Base-by-base conservation (phyloP, 192 early-diverging fungal species). In the Backusella tarrabulga region DNA sequence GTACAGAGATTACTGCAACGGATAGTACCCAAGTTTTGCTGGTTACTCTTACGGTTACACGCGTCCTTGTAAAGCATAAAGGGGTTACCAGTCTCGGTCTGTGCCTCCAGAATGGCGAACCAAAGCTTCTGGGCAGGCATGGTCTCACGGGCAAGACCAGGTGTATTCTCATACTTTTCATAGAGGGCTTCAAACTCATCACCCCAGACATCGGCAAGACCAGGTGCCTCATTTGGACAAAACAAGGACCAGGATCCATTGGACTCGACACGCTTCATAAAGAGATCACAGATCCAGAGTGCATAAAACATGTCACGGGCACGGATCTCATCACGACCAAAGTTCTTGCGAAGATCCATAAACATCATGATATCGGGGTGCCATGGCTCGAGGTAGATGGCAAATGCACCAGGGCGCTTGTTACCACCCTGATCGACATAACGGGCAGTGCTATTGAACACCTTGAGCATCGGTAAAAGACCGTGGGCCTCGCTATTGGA, bases 31-130 rank as follows among this genome's bases (percentile, higher is more conserved):
- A 99, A 85, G 86, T 99, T 98, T 86, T 98, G 97, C 86, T 99
- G 97, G 87, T 99, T 99, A 17, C 95, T 96, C 88, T 99, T 99
- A 83, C 94, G 88, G 86, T 99, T 99, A 88, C 97, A 99, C 34
- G 97, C 95, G 85, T 99, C 97, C 88, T 99, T 99, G 91, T 99
- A 99, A 41, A 99, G 91, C 95, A 99, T 97, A 80, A 92, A 99
- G 11, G 97, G 97, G 6, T 92, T 97, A 38, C 97, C 97, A 7
- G 97, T 99, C 87, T 99, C 97, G 26, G 94, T 95, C 83, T 99
- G 97, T 17, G 96, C 86, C 71, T 99, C 97, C 36, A 99, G 77
- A 71, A 99, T 96, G 0, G 97, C 95, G 75, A 91, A 94, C 97
- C 97, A 99, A 36, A 99, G 87, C 90, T 98, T 98, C 83, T 99